A percentile compares a stretch with the other conserved stretches of the same genome.
These are phyloP conservation scores for Saccharomycopsis hybrid DNA, from an alignment of 1,139 yeast species.

Conservation along the genomic window DNA sequence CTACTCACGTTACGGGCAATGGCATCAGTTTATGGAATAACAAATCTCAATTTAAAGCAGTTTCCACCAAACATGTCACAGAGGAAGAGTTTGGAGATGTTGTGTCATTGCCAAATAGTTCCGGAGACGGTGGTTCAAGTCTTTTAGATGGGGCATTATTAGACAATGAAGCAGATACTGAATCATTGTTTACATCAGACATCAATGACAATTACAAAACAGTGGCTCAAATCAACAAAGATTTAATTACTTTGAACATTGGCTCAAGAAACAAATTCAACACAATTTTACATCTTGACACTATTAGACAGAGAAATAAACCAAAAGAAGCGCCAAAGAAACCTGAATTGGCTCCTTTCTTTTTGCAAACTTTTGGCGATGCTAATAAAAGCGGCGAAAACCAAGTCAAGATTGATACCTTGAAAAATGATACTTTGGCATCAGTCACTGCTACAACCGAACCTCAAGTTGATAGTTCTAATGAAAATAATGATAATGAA, in stretches of 20 bases:
- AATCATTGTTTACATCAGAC: conserved; percentile 23
- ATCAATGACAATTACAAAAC: conserved; percentile 41
- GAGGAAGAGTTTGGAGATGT: conserved; percentile 61
- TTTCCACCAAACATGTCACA: conserved; percentile 69
- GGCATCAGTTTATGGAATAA: conserved; percentile 94
- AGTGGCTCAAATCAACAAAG: conserved; percentile 56
- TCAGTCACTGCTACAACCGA: conserved; percentile 9
- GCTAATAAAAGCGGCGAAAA: conserved; percentile 47
- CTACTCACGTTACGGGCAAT: conserved; percentile 85
- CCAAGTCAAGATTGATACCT: conserved; percentile 22
- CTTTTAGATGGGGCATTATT: conserved; percentile 74
- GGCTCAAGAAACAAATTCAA: conserved; percentile 76
- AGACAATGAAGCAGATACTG: conserved; percentile 28
- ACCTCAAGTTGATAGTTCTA: conserved; percentile 3
- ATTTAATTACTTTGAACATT: conserved; percentile 64
- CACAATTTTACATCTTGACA: conserved; percentile 74
- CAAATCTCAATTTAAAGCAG: conserved; percentile 67
- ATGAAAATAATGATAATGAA: conserved; percentile 17
- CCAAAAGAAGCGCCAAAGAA: conserved; percentile 87
- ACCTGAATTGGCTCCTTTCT: conserved; percentile 79
- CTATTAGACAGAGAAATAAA: conserved; percentile 78
- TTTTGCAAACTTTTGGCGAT: conserved; percentile 67
- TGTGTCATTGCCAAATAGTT: conserved; percentile 63
- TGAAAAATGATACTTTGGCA: conserved; percentile 17
- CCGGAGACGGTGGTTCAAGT: conserved; percentile 76